Evolutionary conservation across 2,329 filamentous ascomycete species (phyloP), one percentile per base, ranked within the genome.

Genomic region (Stagonosporopsis cucurbitacearum): DNA sequence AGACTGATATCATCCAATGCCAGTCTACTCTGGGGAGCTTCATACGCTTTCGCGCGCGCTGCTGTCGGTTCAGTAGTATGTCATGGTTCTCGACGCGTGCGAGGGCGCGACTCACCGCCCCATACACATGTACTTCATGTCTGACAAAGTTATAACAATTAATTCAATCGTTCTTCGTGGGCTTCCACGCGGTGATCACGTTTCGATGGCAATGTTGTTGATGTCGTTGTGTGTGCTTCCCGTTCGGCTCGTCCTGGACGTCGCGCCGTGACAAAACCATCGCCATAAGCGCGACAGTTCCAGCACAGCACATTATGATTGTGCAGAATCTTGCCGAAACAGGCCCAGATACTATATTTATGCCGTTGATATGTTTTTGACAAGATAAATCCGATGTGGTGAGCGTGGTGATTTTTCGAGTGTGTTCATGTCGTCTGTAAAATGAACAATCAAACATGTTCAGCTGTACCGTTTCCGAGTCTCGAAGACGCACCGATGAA

Each of bases 331-430:
- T 1, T 25, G 0, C 9, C 17, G 6, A 8, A 3, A 3, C 2
- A 20, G 15, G 25, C 2, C 17, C 26, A 30, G 4, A 1, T 6
- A 4, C 2, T 7, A 4, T 22, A 2, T 17, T 22, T 28, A 11
- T 13, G 17, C 1, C 8, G 12, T 20, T 35, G 13, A 46, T 30
- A n/a, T 25, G 36, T 26, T 47, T 48, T 43, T 28, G 4, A 1
- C 0, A 7, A 39, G 32, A 4, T 26, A 5, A 11, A 30, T 6
- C 20, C 36, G 9, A 39, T 25, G 30, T 48, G 36, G 47, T 43
- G 11, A 47, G 6, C 3, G 42, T 47, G 12, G 15, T 48, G 37
- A 43, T 43, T 56, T 56, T 56, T 48, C n/a, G 12, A 37, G 26
- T 1, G 32, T 26, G 32, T 39, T 43, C 3, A 42, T 33, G 37